phyloP scores from a whole-genome alignment of 2,329 filamentous ascomycete genomes.

The Ophiostoma himal-ulmi region DNA sequence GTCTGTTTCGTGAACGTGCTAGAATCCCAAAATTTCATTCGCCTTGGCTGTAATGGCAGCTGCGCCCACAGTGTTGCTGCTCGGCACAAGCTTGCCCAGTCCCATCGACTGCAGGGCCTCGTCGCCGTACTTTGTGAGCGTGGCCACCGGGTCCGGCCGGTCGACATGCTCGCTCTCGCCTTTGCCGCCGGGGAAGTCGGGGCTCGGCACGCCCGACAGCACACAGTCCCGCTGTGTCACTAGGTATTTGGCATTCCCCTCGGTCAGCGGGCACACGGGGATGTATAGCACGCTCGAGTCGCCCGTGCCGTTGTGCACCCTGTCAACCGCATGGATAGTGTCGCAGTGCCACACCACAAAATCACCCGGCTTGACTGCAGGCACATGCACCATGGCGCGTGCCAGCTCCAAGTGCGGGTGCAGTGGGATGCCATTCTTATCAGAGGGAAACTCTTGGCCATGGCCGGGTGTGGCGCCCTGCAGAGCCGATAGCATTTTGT shows the following conservation, averaged over 20 bases:
- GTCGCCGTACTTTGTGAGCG: conserved; percentile 31
- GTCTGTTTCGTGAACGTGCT: not conserved
- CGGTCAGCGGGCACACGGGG: conserved; percentile 74
- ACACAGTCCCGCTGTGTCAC: conserved; percentile 66
- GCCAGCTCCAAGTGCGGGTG: conserved; percentile 67
- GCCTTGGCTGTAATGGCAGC: conserved; percentile 38
- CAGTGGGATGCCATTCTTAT: conserved; percentile 35
- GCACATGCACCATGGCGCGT: conserved; percentile 65
- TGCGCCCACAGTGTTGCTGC: conserved; percentile 31
- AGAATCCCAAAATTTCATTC: conserved; percentile 43
- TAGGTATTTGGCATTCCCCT: conserved; percentile 66
- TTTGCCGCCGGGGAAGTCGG: conserved; percentile 65
- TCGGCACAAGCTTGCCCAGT: conserved; percentile 36
- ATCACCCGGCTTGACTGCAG: conserved; percentile 63
- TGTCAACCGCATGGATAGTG: conserved; percentile 76
- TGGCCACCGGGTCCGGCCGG: conserved; percentile 37
- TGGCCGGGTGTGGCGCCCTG: conserved; percentile 65
- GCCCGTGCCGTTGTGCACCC: conserved; percentile 59
- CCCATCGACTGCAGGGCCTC: conserved; percentile 43
- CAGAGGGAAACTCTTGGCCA: conserved; percentile 60
- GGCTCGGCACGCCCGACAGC: conserved; percentile 57
- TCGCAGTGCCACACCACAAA: conserved; percentile 84
- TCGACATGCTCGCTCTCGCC: conserved; percentile 56
- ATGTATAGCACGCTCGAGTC: conserved; percentile 89
- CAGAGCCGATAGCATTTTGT: conserved; percentile 36